Conservation (phyloP, 176 grass and related monocot genomes). For the Eragrostis curvula region DNA sequence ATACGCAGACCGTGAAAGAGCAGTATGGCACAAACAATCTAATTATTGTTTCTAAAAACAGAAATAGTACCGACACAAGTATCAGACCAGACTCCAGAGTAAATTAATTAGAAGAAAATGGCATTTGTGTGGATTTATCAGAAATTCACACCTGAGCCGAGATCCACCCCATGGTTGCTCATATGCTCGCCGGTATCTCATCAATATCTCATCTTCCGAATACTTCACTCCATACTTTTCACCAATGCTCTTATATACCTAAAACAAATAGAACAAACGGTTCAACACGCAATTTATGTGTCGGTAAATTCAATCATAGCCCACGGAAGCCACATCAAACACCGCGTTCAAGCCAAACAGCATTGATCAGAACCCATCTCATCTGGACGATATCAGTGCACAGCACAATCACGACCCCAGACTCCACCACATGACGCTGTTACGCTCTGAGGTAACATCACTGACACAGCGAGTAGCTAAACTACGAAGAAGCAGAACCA, state of each 20-base stretch:
- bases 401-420: background rate
- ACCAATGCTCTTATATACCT: constrained; percentile 82
- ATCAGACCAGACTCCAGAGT: background rate
- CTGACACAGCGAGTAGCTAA: background rate
- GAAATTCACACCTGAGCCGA: constrained; percentile 61
- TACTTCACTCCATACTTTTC: constrained; percentile 84
- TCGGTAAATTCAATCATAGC: background rate
- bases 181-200: constrained; percentile 72
- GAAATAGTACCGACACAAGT: background rate
- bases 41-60: background rate
- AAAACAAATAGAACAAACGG: background rate
- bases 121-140: background rate
- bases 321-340: background rate
- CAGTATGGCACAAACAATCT: background rate
- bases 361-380: background rate
- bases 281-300: background rate
- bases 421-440: background rate
- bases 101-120: background rate
- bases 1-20: background rate
- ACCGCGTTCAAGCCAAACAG: background rate
- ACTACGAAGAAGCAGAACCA: background rate
- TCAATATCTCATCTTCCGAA: constrained; percentile 74
- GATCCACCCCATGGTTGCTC: constrained; percentile 84
- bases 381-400: background rate
- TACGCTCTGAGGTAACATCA: background rate